These are phyloP conservation scores for Ilex aquifolium DNA, from an alignment of 257 asterid species.

Conservation along the genomic window DNA sequence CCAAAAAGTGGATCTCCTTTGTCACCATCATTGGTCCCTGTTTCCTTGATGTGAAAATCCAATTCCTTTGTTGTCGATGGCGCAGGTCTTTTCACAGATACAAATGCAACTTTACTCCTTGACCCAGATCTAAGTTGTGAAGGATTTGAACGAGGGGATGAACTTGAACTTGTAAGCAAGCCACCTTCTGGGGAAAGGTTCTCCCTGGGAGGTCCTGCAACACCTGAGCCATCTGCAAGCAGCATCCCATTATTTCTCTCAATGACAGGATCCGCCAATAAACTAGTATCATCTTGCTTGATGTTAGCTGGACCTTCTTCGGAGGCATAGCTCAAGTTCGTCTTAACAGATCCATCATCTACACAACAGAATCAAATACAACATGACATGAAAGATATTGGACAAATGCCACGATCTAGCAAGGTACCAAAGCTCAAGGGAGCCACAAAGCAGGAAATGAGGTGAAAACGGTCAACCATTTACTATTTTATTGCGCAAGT, in stretches of 20 bases:
- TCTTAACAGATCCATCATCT: conserved; percentile 36
- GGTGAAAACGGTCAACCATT: not conserved
- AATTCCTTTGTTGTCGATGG: conserved; percentile 27
- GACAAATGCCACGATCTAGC: not conserved
- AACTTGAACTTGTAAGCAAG: conserved; percentile 11
- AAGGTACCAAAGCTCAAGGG: not conserved
- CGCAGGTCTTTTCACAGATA: conserved; percentile 45
- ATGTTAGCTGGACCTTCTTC: conserved; percentile 10
- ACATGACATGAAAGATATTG: conserved; percentile 2
- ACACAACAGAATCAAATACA: conserved; percentile 6
- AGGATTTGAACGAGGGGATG: conserved; percentile 15
- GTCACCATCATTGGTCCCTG: conserved; percentile 24
- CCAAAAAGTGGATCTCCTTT: conserved; percentile 49
- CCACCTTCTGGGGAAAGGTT: not conserved
- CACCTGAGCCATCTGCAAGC: conserved; percentile 13
- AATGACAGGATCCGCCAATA: conserved; percentile 6
- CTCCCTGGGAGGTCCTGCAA: conserved; percentile 14
- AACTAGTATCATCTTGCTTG: conserved; percentile 8
- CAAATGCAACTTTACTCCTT: conserved; percentile 58
- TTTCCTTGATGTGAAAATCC: conserved; percentile 14
- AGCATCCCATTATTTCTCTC: conserved; percentile 22
- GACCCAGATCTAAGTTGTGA: conserved; percentile 22
- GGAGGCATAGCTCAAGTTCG: conserved; percentile 14
- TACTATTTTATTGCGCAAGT: too few species aligned
- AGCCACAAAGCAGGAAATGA: too few species aligned